These are phyloP conservation scores for Trichoderma gamsii DNA, from an alignment of 495 filamentous ascomycete species.

Conservation along the genomic window DNA sequence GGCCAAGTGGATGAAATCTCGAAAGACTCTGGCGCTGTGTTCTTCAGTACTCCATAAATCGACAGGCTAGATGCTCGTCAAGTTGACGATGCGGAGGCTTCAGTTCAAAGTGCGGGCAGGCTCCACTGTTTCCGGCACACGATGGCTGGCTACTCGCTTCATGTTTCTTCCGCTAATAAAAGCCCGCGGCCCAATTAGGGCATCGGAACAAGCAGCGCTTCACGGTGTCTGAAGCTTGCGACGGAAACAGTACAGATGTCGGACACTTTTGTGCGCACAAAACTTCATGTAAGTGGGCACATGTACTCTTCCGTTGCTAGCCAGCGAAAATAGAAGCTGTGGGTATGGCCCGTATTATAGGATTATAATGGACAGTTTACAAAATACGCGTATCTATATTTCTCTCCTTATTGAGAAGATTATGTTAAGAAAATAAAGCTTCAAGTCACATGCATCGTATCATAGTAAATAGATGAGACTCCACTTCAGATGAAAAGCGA, in stretches of 20 bases:
- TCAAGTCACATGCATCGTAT: too few relatives aligned
- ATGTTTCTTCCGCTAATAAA: background rate
- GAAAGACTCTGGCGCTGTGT: background rate
- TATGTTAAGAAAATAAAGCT: too few relatives aligned
- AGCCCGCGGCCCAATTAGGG: background rate
- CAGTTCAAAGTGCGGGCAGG: background rate
- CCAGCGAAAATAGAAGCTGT: background rate
- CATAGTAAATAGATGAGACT: too few relatives aligned
- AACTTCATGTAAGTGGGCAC: too few relatives aligned
- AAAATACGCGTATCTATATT: too few relatives aligned
- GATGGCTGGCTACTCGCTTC: background rate
- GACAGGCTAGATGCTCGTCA: background rate
- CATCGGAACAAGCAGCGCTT: background rate
- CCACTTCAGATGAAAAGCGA: too few relatives aligned
- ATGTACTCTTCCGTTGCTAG: background rate
- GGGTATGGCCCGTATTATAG: too few relatives aligned
- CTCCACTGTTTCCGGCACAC: conserved; percentile 9
- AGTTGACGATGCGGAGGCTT: background rate
- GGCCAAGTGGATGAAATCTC: background rate
- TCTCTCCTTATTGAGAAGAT: too few relatives aligned
- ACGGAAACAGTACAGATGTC: background rate
- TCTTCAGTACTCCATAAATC: background rate
- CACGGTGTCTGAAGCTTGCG: background rate
- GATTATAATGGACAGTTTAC: too few relatives aligned
- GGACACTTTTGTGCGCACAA: background rate